These are phyloP conservation scores for Wickerhamiella occidentalis DNA, from an alignment of 805 yeast species.

Conservation along the genomic window DNA sequence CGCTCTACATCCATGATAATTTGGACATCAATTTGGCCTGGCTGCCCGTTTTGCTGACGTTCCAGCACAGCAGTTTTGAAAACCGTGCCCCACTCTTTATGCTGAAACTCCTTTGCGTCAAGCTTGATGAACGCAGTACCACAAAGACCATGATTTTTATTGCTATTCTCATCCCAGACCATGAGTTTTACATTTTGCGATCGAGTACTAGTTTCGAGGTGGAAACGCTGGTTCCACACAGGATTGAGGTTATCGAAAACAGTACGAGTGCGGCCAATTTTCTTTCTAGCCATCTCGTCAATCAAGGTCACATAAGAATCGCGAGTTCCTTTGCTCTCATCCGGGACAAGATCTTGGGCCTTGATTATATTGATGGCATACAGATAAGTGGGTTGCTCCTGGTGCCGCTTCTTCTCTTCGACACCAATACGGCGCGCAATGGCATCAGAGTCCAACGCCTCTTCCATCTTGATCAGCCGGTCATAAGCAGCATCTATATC, in stretches of 20 bases:
- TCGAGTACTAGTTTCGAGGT: conserved; percentile 34
- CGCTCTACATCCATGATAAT: conserved; percentile 70
- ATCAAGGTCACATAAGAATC: conserved; percentile 52
- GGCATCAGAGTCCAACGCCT: conserved; percentile 44
- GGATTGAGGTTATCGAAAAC: conserved; percentile 54
- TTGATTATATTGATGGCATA: conserved; percentile 51
- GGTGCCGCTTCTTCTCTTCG: conserved; percentile 17
- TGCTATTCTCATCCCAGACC: conserved; percentile 54
- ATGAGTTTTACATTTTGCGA: conserved; percentile 43
- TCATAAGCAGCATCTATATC: conserved; percentile 35
- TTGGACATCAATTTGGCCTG: conserved; percentile 55
- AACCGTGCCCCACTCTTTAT: conserved; percentile 53
- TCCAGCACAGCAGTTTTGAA: conserved; percentile 50
- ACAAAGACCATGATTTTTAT: conserved; percentile 47
- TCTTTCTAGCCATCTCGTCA: conserved; percentile 42
- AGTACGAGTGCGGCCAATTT: conserved; percentile 58
- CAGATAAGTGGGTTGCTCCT: conserved; percentile 23
- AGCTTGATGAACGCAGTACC: conserved; percentile 52
- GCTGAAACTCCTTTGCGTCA: conserved; percentile 44
- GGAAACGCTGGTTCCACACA: conserved; percentile 81
- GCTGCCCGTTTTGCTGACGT: background rate
- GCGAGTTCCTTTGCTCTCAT: conserved; percentile 36
- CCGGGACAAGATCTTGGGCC: conserved; percentile 48
- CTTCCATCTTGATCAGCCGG: conserved; percentile 24
- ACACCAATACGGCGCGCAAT: conserved; percentile 28